Evolutionary conservation across 2,329 filamentous ascomycete species (phyloP).

Genomic region (Juglanconis oblonga): DNA sequence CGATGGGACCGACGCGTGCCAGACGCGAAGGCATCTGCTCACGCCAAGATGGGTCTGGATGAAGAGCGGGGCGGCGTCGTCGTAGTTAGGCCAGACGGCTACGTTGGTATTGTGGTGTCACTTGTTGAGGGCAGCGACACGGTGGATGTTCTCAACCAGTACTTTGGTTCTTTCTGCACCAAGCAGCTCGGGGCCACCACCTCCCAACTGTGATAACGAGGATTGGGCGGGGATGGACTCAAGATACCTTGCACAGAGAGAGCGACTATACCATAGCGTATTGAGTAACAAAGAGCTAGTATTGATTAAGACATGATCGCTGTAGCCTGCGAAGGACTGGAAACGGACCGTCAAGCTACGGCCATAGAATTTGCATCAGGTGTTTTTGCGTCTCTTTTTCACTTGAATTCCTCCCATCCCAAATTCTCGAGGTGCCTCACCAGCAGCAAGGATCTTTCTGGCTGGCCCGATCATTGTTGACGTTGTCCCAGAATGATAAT

Average conservation of each 20-base stretch:
- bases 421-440: too few relatives aligned
- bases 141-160: slow-evolving; percentile 76
- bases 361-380: too few relatives aligned
- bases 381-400: too few relatives aligned
- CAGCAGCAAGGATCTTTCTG: too few relatives aligned
- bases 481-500: too few relatives aligned
- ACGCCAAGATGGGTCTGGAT: slow-evolving; percentile 82
- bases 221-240: background rate
- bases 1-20: slow-evolving; percentile 69
- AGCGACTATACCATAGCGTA: background rate
- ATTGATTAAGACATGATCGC: background rate
- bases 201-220: slow-evolving; percentile 34
- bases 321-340: too few relatives aligned
- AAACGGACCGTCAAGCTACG: too few relatives aligned
- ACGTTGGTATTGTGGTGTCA: slow-evolving; percentile 73
- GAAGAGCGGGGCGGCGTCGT: slow-evolving; percentile 73
- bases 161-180: slow-evolving; percentile 71
- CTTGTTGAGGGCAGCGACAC: slow-evolving; percentile 76
- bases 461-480: too few relatives aligned
- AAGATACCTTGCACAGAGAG: background rate
- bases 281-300: background rate
- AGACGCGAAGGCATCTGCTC: slow-evolving; percentile 68
- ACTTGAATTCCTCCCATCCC: too few relatives aligned
- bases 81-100: slow-evolving; percentile 82
- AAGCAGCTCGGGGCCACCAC: slow-evolving; percentile 49